Base-by-base conservation (phyloP, 1,139 yeast species). In the Debaryomyces subglobosus region DNA sequence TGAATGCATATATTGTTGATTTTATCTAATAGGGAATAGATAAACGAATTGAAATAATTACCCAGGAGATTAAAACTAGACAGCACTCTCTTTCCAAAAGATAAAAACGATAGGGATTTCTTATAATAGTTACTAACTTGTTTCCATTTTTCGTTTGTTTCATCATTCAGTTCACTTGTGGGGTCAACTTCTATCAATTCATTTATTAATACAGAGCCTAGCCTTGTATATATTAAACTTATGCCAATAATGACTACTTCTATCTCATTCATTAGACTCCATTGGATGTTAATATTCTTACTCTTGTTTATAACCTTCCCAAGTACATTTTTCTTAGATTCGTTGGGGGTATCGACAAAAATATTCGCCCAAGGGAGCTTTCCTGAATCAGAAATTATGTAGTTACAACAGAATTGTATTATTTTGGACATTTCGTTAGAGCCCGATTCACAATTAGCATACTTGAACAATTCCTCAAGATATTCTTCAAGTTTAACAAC, bases 121-220 rank as follows among this genome's bases (percentile, higher is more conserved):
- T 70, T 72, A 53, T 70, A 73, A 50, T 66, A 63, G 13, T 54
- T 59, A 5, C 62, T 60, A 7, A 71, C 76, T 50, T 63, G 71
- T 46, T 69, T 71, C 79, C 80, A 75, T 49, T 66, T 68, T 39
- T 64, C 68, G 36, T 59, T 59, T 23, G 49, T 39, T 8, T 61
- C 63, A 5, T 43, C 48, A 38, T 50, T 53, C 33, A 44, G 44
- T 25, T 53, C 48, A 5, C 51, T 51, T 2, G 37, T 48, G 9
- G 50, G 43, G 1, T 58, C 61, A 2, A 48, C 39, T 18, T 68
- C 76, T 13, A 73, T 67, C 39, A 73, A 55, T 24, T 72, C 77
- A 51, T 71, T 71, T 10, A 65, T 61, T 42, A 72, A 54, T 41
- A 72, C 72, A 3, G 75, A 68, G 1, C 77, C 79, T 9, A 75